phyloP scores from a whole-genome alignment of 768 basidiomycete genomes.

The Tremella yokohamensis region DNA sequence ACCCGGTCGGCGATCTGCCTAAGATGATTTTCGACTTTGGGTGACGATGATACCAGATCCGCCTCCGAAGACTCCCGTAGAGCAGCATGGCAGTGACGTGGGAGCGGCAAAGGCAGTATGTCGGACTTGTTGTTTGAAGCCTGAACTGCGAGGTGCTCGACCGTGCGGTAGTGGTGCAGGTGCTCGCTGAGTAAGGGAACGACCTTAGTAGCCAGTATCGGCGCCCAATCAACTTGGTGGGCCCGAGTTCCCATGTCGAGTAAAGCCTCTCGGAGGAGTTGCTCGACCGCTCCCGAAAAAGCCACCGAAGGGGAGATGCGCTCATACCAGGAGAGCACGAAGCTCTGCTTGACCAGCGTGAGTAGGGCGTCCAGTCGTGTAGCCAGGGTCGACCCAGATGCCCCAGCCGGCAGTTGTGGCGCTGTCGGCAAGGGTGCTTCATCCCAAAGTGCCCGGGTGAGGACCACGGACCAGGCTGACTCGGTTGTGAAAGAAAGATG shows the following conservation, averaged over 20 bases:
- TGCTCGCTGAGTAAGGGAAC: slow-evolving; percentile 86
- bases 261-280: slow-evolving; percentile 65
- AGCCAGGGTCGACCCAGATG: neutral
- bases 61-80: slow-evolving; percentile 19
- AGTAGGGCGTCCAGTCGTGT: slow-evolving; percentile 74
- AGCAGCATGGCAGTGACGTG: slow-evolving; percentile 28
- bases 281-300: slow-evolving; percentile 81
- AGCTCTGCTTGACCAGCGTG: slow-evolving; percentile 76
- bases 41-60: slow-evolving; percentile 57
- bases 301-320: slow-evolving; percentile 78
- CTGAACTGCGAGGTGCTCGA: slow-evolving; percentile 57
- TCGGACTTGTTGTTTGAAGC: slow-evolving; percentile 19
- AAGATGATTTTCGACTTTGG: slow-evolving; percentile 84
- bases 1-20: slow-evolving; percentile 66
- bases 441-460: slow-evolving; percentile 87
- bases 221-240: slow-evolving; percentile 65
- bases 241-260: slow-evolving; percentile 61
- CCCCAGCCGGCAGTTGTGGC: neutral
- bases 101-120: slow-evolving; percentile 36
- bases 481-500: slow-evolving; percentile 81
- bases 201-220: slow-evolving; percentile 74
- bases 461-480: slow-evolving; percentile 88
- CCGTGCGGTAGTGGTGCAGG: slow-evolving; percentile 83
- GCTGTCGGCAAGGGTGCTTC: slow-evolving; percentile 59
- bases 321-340: slow-evolving; percentile 84